Evolutionary conservation across 2,329 filamentous ascomycete species (phyloP).

Genomic region (Claviceps pazoutovae): DNA sequence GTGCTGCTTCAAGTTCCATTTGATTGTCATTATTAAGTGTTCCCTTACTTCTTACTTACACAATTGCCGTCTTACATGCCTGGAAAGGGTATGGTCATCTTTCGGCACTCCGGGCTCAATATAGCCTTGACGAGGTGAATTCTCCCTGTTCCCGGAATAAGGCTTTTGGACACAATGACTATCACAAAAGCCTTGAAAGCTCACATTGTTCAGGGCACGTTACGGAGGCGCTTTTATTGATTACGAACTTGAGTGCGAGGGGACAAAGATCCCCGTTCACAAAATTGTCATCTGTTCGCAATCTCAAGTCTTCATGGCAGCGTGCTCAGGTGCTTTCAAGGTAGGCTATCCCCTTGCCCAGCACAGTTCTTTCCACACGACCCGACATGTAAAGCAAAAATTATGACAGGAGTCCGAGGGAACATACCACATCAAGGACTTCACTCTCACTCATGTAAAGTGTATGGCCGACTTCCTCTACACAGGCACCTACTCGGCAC

Average conservation of each 20-base stretch:
- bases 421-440: not conserved
- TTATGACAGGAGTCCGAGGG: not conserved
- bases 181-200: not conserved
- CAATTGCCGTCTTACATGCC: not conserved
- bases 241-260: not conserved
- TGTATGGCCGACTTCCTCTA: constrained; percentile 1
- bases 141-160: not conserved
- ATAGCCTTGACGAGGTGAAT: not conserved
- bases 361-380: not conserved
- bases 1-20: not conserved
- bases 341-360: not conserved
- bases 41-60: too few species aligned
- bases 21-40: not conserved
- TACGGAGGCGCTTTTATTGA: not conserved
- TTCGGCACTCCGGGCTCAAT: not conserved
- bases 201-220: not conserved
- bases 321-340: not conserved
- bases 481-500: not conserved
- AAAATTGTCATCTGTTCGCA: constrained; percentile 1
- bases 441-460: not conserved
- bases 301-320: not conserved
- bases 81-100: not conserved
- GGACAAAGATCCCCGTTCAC: not conserved
- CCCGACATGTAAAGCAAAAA: not conserved
- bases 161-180: too few species aligned